phyloP scores from a whole-genome alignment of 495 filamentous ascomycete genomes.

The Aspergillus ellipticus region DNA sequence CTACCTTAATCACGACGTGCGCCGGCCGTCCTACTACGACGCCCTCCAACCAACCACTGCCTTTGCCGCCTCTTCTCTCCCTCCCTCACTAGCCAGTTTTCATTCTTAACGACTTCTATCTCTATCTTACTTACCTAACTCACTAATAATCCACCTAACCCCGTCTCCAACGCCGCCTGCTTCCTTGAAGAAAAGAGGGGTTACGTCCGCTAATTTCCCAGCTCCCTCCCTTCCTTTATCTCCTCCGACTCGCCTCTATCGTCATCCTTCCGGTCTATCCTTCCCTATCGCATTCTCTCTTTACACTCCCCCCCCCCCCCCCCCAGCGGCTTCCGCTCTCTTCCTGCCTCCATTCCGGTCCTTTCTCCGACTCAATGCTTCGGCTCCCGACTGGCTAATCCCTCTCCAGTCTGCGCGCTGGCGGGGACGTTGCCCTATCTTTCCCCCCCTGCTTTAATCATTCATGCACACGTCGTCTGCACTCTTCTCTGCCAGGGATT shows the following conservation, averaged over 20 bases:
- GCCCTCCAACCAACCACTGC: neutral
- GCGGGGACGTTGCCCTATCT: slow-evolving; percentile 12
- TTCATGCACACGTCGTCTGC: slow-evolving; percentile 8
- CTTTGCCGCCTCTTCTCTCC: neutral
- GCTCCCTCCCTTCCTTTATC: slow-evolving; percentile 1
- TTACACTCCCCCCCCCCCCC: slow-evolving; percentile 1
- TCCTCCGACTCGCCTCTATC: slow-evolving; percentile 3
- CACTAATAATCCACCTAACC: neutral
- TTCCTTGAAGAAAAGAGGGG: slow-evolving; percentile 10
- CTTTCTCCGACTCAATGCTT: slow-evolving; percentile 19
- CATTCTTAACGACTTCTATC: neutral
- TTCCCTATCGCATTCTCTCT: neutral
- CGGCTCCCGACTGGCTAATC: slow-evolving; percentile 12
- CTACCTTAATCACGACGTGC: neutral
- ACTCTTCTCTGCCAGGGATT: slow-evolving; percentile 7
- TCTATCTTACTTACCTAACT: neutral
- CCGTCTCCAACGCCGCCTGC: neutral
- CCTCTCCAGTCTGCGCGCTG: slow-evolving; percentile 19
- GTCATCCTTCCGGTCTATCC: slow-evolving; percentile 5
- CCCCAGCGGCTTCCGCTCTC: slow-evolving; percentile 10
- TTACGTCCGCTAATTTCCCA: neutral
- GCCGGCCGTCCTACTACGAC: neutral
- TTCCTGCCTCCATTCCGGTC: slow-evolving; percentile 13
- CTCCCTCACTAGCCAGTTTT: neutral
- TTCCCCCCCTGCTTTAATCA: slow-evolving; percentile 4